phyloP scores from a whole-genome alignment of 495 filamentous ascomycete species.

The Penicillium steckii region DNA sequence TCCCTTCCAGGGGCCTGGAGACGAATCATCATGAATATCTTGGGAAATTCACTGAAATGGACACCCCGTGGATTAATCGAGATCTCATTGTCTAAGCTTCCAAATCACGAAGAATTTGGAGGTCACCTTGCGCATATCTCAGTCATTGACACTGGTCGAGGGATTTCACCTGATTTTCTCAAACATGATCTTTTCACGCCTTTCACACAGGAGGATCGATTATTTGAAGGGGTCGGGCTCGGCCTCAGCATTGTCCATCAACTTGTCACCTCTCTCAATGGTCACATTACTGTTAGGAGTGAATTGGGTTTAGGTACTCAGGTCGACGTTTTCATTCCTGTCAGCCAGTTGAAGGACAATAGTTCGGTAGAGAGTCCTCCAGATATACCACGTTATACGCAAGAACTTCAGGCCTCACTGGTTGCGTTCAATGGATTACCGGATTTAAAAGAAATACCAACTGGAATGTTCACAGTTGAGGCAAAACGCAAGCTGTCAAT shows the following conservation, averaged over 20 bases:
- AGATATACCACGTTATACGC: background rate
- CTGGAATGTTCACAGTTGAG: slow-evolving; percentile 25
- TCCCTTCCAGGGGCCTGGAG: slow-evolving; percentile 62
- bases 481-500: slow-evolving; percentile 35
- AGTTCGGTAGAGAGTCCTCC: slow-evolving; percentile 54
- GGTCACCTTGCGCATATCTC: slow-evolving; percentile 36
- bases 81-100: slow-evolving; percentile 46
- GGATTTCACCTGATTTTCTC: slow-evolving; percentile 66
- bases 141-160: slow-evolving; percentile 65
- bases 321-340: slow-evolving; percentile 52
- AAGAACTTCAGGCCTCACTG: slow-evolving; percentile 21
- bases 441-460: slow-evolving; percentile 25
- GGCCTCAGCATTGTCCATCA: slow-evolving; percentile 69
- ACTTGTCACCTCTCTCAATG: slow-evolving; percentile 57
- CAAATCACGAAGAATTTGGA: slow-evolving; percentile 16
- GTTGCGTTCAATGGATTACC: slow-evolving; percentile 32
- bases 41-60: slow-evolving; percentile 72
- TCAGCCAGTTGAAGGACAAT: slow-evolving; percentile 59
- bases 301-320: slow-evolving; percentile 57
- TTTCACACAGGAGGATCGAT: slow-evolving; percentile 67
- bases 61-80: slow-evolving; percentile 59
- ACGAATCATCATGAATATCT: slow-evolving; percentile 68
- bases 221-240: slow-evolving; percentile 65
- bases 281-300: slow-evolving; percentile 59
- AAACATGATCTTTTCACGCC: slow-evolving; percentile 64